Evolutionary conservation across 257 asterid species (phyloP).

Genomic region (Agastache rugosa): DNA sequence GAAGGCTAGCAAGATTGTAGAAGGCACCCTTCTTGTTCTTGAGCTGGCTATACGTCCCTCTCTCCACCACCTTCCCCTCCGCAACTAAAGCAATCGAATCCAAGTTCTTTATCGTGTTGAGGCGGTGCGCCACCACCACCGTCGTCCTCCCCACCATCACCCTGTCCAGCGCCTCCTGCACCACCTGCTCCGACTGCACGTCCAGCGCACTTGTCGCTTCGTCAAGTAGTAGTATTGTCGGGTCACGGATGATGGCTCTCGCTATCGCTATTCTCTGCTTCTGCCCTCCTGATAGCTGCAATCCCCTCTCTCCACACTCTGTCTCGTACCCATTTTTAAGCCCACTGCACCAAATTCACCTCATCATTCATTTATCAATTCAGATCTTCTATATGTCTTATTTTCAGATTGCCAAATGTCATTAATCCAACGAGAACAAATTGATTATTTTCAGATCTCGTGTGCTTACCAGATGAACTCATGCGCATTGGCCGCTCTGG

Average conservation of each 20-base stretch:
- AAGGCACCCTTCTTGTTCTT: slow-evolving; percentile 74
- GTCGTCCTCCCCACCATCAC: slow-evolving; percentile 82
- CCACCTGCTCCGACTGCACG: slow-evolving; percentile 77
- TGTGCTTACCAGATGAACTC: slow-evolving; percentile 84
- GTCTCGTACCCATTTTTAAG: slow-evolving; percentile 72
- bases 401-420: too few species aligned
- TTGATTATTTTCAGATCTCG: too few species aligned
- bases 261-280: slow-evolving; percentile 87
- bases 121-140: slow-evolving; percentile 81
- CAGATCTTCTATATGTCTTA: too few species aligned
- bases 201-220: slow-evolving; percentile 95
- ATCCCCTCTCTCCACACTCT: slow-evolving; percentile 84
- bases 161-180: slow-evolving; percentile 75
- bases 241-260: slow-evolving; percentile 72
- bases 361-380: background rate
- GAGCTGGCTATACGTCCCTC: slow-evolving; percentile 63
- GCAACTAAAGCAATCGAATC: slow-evolving; percentile 67
- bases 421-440: too few species aligned
- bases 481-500: slow-evolving; percentile 84
- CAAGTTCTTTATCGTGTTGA: slow-evolving; percentile 75
- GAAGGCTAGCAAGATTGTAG: slow-evolving; percentile 67
- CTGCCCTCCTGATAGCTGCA: slow-evolving; percentile 82
- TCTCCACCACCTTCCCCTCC: slow-evolving; percentile 74
- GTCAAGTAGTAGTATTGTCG: slow-evolving; percentile 62
- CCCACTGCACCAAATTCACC: slow-evolving; percentile 44